Evolutionary conservation across 805 yeast genomes (phyloP).

Genomic region (Ogataea trehalophila): DNA sequence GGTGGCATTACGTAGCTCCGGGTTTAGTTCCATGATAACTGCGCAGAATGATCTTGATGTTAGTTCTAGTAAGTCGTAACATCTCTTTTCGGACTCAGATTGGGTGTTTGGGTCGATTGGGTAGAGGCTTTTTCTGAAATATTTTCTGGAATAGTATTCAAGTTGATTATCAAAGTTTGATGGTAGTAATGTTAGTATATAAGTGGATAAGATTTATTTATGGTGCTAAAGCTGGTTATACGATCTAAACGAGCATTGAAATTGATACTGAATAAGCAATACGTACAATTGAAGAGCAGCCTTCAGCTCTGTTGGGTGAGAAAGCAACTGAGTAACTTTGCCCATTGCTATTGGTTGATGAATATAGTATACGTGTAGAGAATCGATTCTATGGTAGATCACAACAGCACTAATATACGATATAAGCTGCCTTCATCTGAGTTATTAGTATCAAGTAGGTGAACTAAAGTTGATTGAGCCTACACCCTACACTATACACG

Average conservation of each 20-base stretch:
- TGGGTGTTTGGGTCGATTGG: slow-evolving; percentile 41
- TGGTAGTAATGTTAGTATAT: background rate
- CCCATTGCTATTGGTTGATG: slow-evolving; percentile 40
- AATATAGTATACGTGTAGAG: background rate
- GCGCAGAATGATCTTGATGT: slow-evolving; percentile 95
- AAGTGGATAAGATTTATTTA: background rate
- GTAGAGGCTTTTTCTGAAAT: slow-evolving; percentile 49
- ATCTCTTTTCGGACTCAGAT: slow-evolving; percentile 45
- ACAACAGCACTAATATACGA: background rate
- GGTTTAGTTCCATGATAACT: slow-evolving; percentile 86
- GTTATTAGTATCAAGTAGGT: no score
- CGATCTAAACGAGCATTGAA: slow-evolving; percentile 4
- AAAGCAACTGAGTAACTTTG: slow-evolving; percentile 50
- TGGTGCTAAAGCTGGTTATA: background rate
- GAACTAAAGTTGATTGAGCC: no score
- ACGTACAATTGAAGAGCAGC: slow-evolving; percentile 60
- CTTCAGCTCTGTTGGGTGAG: slow-evolving; percentile 69
- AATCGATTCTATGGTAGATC: background rate
- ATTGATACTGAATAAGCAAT: background rate
- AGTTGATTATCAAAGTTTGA: background rate
- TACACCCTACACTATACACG: no score
- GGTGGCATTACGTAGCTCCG: slow-evolving; percentile 77
- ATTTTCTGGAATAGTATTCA: slow-evolving; percentile 27
- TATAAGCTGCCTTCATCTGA: background rate
- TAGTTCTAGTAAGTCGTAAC: slow-evolving; percentile 58